Evolutionary conservation across 2,329 filamentous ascomycete species (phyloP).

Genomic region (Tolypocladium capitatum): DNA sequence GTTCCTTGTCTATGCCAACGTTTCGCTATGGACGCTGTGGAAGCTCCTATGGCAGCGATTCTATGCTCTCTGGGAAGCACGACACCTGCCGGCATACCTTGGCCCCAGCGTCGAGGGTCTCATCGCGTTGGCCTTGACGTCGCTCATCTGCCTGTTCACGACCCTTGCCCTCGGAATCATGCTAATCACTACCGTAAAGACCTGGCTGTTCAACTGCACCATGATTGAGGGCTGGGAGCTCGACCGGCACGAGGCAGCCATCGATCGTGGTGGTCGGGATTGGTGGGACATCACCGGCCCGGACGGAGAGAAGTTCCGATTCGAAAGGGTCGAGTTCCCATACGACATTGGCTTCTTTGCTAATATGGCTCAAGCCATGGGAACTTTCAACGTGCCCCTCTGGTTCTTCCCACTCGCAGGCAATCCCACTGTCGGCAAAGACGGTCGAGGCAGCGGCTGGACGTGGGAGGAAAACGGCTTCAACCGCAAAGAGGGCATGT

Average conservation of each 20-base stretch:
- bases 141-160: slow-evolving; percentile 43
- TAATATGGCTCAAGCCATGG: slow-evolving; percentile 68
- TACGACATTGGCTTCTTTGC: slow-evolving; percentile 66
- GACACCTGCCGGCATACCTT: slow-evolving; percentile 60
- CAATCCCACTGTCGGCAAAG: slow-evolving; percentile 27
- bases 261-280: slow-evolving; percentile 32
- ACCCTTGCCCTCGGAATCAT: slow-evolving; percentile 52
- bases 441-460: slow-evolving; percentile 36
- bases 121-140: slow-evolving; percentile 45
- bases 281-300: slow-evolving; percentile 27
- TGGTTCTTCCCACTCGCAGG: slow-evolving; percentile 60
- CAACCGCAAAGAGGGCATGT: slow-evolving; percentile 47
- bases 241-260: slow-evolving; percentile 46
- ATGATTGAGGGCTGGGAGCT: slow-evolving; percentile 73
- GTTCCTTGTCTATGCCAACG: slow-evolving; percentile 58
- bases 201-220: slow-evolving; percentile 56
- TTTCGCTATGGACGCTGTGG: slow-evolving; percentile 48
- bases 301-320: slow-evolving; percentile 28
- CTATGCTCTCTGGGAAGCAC: slow-evolving; percentile 45
- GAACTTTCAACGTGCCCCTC: slow-evolving; percentile 46
- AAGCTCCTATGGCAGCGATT: slow-evolving; percentile 48
- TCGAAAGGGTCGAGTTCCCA: slow-evolving; percentile 61
- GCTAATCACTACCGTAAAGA: slow-evolving; percentile 46
- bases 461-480: slow-evolving; percentile 64
- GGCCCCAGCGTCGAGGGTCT: slow-evolving; percentile 51